Base-by-base conservation (phyloP, 1,284 basidiomycete species). In the Limonomyces culmigenus region DNA sequence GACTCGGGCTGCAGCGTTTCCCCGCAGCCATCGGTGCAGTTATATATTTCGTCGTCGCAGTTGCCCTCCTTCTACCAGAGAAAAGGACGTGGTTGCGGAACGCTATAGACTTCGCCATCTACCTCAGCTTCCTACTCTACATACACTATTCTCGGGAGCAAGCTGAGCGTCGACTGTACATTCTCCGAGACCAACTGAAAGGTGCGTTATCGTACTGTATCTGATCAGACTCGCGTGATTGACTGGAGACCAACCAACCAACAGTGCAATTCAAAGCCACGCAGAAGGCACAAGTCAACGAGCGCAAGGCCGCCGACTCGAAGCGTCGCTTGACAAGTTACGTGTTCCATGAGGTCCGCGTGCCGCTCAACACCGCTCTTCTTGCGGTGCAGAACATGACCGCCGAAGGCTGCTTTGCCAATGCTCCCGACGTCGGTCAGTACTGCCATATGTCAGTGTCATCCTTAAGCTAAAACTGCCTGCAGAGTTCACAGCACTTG, bases 311-410 rank as follows among this genome's bases (percentile, higher is more conserved):
- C 5, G 67, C 75, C 2, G 83, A 87, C 44, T 83, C 76, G 2
- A 83, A 87, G 50, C 66, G 81, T 33, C 71, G 84, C 11, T 67
- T 89, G 32, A 87, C 85, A 18, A 81, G 77, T 33, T 83, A 83
- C 51, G 79, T 83, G 25, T 74, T 85, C 56, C 74, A 77, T 63
- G 75, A 76, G 62, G 86, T 88, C 50, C 75, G 88, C 44, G 88
- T 93, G 32, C 88, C 89, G 14, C 62, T 93, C 42, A 92, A 93
- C 49, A 91, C 86, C 23, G 88, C 87, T 1, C 58, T 89, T 8
- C 62, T 92, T 21, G 87, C 87, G 0, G 76, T 89, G 8, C 88
- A 92, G 56, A 92, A 93, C 49, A 77, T 92, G 65, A 76, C 80
- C 41, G 84, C 81, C 1, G 71, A 66, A 0, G 68, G 71, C 5